Evolutionary conservation across 441 rosid species (phyloP).

Genomic region (Gossypium gossypioides): DNA sequence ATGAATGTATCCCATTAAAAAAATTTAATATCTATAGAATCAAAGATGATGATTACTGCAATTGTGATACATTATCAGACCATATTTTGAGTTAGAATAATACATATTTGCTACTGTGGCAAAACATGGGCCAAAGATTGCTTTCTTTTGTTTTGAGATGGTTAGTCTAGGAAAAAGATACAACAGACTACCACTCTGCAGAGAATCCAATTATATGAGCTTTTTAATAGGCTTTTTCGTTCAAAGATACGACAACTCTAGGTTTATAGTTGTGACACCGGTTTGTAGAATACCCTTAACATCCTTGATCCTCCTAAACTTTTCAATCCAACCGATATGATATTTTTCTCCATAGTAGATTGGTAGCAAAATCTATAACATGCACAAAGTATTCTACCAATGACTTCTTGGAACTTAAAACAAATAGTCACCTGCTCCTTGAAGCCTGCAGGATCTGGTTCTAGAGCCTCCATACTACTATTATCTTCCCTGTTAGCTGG

Average conservation of each 20-base stretch:
- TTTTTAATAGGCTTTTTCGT: background rate
- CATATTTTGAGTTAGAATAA: background rate
- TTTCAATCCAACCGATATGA: background rate
- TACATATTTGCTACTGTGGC: background rate
- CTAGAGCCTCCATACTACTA: constrained; percentile 40
- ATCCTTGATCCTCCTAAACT: background rate
- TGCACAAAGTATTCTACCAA: background rate
- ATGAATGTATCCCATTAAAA: background rate
- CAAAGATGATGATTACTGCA: background rate
- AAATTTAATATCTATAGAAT: background rate
- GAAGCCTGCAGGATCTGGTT: constrained; percentile 76
- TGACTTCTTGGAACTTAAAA: background rate
- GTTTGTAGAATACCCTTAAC: background rate
- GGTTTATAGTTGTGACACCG: background rate
- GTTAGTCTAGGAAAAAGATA: background rate
- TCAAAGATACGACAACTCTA: background rate
- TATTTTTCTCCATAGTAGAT: background rate
- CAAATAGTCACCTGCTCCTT: constrained; percentile 49
- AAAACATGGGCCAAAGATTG: background rate
- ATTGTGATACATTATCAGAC: background rate
- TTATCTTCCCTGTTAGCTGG: constrained; percentile 47
- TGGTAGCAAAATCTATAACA: background rate
- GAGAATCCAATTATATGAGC: constrained; percentile 4
- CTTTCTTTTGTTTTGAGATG: constrained; percentile 1
- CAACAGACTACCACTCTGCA: background rate